phyloP scores from a whole-genome alignment of 2,329 filamentous ascomycete species.

The Botrytis medusae region DNA sequence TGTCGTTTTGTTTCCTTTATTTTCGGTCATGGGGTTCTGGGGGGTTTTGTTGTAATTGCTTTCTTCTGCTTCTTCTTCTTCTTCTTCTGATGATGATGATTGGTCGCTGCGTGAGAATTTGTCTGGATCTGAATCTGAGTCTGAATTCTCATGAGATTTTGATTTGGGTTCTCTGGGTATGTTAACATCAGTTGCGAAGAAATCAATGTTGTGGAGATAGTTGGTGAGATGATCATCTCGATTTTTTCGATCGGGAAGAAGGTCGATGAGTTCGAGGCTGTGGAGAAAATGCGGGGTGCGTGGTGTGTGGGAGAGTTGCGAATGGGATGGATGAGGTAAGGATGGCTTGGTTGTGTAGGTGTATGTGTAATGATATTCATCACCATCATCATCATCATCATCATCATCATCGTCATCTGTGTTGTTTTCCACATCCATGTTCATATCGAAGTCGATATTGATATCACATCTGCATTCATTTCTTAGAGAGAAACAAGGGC shows the following conservation, averaged over 20 bases:
- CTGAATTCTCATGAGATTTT: background rate
- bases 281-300: background rate
- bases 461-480: background rate
- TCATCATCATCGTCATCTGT: background rate
- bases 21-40: background rate
- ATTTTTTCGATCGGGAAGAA: background rate
- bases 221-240: background rate
- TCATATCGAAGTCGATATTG: background rate
- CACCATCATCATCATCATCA: background rate
- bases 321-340: background rate
- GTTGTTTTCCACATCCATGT: background rate
- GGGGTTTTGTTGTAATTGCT: background rate
- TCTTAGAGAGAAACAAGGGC: accelerated
- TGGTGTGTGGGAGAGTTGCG: background rate
- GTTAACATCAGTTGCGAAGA: accelerated
- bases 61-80: background rate
- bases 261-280: background rate
- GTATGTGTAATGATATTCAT: background rate
- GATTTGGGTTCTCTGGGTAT: background rate
- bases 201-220: background rate
- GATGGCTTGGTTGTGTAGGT: background rate
- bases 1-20: background rate
- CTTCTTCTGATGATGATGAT: background rate
- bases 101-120: background rate
- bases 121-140: background rate